These are phyloP conservation scores for Auxenochlorella pyrenoidosa DNA, from an alignment of 139 green algal genomes.

Conservation along the genomic window DNA sequence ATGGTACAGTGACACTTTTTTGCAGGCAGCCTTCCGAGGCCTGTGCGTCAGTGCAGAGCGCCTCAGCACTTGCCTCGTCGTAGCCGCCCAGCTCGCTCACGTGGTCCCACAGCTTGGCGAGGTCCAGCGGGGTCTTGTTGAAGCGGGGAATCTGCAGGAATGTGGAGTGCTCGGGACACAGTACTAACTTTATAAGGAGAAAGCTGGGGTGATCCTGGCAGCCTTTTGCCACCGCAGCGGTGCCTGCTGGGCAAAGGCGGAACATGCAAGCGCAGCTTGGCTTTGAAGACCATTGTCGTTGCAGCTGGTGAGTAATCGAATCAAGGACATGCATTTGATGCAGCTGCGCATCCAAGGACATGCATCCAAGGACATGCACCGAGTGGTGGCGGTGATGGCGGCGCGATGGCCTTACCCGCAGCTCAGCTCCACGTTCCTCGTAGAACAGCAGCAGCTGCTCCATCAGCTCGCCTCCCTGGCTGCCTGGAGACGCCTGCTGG, in stretches of 20 bases:
- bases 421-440: not conserved
- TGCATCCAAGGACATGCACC: not conserved
- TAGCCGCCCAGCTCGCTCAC: slow-evolving; percentile 34
- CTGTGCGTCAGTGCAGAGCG: not conserved
- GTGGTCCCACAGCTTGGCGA: slow-evolving; percentile 29
- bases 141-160: slow-evolving; percentile 30
- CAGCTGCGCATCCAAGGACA: too few relatives aligned
- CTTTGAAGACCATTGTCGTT: too few relatives aligned
- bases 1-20: too few relatives aligned
- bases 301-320: not conserved
- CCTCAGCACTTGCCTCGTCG: slow-evolving; percentile 9
- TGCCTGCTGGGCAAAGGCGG: not conserved
- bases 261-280: not conserved
- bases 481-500: not conserved
- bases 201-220: too few relatives aligned
- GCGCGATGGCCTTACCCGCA: not conserved
- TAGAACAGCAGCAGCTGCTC: not conserved
- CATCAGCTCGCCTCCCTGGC: not conserved
- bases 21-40: not conserved
- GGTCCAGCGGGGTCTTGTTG: slow-evolving; percentile 23
- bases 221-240: not conserved
- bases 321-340: not conserved
- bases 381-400: not conserved
- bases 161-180: too few relatives aligned
- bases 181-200: not conserved